Conservation (phyloP, 345 rosid species). For the Punica granatum region DNA sequence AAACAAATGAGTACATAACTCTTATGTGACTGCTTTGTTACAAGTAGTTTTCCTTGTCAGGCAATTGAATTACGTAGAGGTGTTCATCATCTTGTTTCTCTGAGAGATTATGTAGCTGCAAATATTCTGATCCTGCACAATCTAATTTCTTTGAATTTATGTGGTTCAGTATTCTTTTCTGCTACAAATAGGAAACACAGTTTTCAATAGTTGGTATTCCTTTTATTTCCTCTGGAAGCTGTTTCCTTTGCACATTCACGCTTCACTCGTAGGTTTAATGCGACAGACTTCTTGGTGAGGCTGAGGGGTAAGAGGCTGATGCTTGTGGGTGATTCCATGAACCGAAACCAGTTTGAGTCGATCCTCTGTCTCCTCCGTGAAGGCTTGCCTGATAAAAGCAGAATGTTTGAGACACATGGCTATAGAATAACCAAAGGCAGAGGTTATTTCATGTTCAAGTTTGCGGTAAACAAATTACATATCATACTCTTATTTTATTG, state of each 20-base stretch:
- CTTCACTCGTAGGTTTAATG: constrained; percentile 77
- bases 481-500: background rate
- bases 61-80: too few species aligned
- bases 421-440: constrained; percentile 78
- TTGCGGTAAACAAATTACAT: constrained; percentile 41
- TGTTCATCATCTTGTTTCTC: too few species aligned
- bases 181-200: background rate
- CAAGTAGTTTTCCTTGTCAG: too few species aligned
- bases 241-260: constrained; percentile 22
- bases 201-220: background rate
- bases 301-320: constrained; percentile 72
- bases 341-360: constrained; percentile 88
- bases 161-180: background rate
- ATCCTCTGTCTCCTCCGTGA: constrained; percentile 76
- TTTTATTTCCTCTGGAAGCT: constrained; percentile 5
- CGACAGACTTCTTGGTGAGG: constrained; percentile 82
- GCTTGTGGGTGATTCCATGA: constrained; percentile 97
- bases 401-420: constrained; percentile 75
- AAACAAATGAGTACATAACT: too few species aligned
- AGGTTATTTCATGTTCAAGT: constrained; percentile 71
- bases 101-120: too few species aligned
- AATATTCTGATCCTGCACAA: background rate
- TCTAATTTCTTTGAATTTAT: background rate
- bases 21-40: too few species aligned
- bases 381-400: constrained; percentile 55